These are phyloP conservation scores for Sporothrix mexicana DNA, from an alignment of 2,329 filamentous ascomycete genomes.

Conservation along the genomic window DNA sequence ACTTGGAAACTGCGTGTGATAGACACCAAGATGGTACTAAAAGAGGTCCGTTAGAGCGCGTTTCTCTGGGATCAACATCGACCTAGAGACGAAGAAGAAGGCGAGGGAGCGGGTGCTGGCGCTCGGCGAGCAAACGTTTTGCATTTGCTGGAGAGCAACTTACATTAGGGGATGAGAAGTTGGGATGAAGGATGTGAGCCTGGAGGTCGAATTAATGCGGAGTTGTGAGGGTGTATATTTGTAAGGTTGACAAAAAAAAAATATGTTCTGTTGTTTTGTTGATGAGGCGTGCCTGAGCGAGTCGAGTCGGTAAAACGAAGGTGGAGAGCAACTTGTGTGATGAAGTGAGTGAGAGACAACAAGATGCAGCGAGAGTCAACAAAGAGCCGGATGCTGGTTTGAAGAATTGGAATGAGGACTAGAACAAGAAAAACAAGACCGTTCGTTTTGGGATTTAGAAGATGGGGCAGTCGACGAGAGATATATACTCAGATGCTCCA, in stretches of 20 bases:
- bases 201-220: neutral
- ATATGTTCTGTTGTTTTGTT: neutral
- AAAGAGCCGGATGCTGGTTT: neutral
- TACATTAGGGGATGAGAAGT: neutral
- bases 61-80: constrained; percentile 19
- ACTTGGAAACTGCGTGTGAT: constrained; percentile 4
- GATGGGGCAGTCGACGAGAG: constrained; percentile 35
- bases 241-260: neutral
- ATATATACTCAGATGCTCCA: constrained; percentile 36
- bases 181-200: neutral
- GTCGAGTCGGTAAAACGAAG: constrained; percentile 20
- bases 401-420: constrained; percentile 24
- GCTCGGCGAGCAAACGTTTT: neutral
- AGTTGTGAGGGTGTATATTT: neutral
- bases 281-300: too few relatives aligned
- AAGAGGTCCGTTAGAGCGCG: constrained; percentile 3
- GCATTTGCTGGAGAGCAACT: neutral
- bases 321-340: constrained; percentile 26
- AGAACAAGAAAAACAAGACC: neutral
- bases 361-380: neutral
- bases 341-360: constrained; percentile 24
- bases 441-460: constrained; percentile 5
- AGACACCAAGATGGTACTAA: neutral
- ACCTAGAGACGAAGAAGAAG: neutral
- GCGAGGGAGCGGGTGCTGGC: neutral